Evolutionary conservation across 805 yeast species (phyloP).

Genomic region (Starmerella roubikii): DNA sequence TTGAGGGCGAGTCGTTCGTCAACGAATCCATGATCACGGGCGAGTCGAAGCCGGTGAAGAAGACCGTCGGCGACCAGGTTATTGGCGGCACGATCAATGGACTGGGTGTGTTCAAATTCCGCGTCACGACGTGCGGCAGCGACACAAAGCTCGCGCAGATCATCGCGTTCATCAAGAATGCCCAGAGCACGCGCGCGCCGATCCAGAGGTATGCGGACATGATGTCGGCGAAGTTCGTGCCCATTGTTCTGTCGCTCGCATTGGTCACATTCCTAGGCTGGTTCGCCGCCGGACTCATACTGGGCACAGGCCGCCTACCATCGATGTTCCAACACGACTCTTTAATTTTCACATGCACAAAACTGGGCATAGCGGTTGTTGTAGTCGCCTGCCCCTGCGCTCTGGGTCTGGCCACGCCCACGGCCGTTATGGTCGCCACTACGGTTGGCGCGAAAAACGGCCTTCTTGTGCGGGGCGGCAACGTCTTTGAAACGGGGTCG

Average conservation of each 20-base stretch:
- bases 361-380: conserved; percentile 76
- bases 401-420: conserved; percentile 91
- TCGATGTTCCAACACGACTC: conserved; percentile 40
- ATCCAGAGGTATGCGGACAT: conserved; percentile 80
- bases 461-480: conserved; percentile 86
- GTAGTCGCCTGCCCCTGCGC: conserved; percentile 99
- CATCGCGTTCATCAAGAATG: conserved; percentile 71
- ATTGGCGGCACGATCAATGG: conserved; percentile 91
- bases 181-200: conserved; percentile 81
- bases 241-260: conserved; percentile 50
- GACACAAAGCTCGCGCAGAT: conserved; percentile 80
- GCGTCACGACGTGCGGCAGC: conserved; percentile 60
- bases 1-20: conserved; percentile 66
- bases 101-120: conserved; percentile 52
- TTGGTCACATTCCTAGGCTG: conserved; percentile 52
- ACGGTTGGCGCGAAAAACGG: conserved; percentile 91
- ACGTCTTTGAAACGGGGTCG: conserved; percentile 61
- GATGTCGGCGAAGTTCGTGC: conserved; percentile 76
- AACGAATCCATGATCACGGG: conserved; percentile 91
- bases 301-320: conserved; percentile 31
- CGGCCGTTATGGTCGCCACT: conserved; percentile 98
- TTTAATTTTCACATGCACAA: conserved; percentile 51
- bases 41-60: conserved; percentile 66
- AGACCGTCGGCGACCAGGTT: conserved; percentile 45
- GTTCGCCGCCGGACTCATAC: conserved; percentile 29